These are phyloP conservation scores for Trypanosoma theileri DNA, from an alignment of 208 protist genomes.

Conservation along the genomic window DNA sequence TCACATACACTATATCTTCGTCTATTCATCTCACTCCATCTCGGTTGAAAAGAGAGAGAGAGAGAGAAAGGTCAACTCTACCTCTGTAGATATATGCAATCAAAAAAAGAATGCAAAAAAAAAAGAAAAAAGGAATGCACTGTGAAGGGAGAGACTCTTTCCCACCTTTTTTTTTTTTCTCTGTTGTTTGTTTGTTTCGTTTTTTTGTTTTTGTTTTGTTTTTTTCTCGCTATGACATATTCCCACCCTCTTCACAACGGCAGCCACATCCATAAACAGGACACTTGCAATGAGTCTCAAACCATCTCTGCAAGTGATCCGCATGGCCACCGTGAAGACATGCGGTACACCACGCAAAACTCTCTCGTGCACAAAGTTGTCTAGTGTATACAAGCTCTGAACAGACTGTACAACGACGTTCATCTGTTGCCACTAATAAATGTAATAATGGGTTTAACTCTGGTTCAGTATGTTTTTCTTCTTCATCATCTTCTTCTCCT, in stretches of 20 bases:
- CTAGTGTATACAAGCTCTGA: slow-evolving; percentile 22
- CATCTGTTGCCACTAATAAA: background rate
- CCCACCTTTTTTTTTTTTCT: slow-evolving; percentile 6
- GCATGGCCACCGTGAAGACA: slow-evolving; percentile 86
- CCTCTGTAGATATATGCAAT: background rate
- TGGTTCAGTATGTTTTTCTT: no score
- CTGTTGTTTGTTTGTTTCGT: no score
- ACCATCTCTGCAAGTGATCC: slow-evolving; percentile 80
- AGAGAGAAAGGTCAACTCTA: background rate
- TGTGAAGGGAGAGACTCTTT: no score
- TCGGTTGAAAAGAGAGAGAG: background rate
- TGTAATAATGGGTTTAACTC: background rate
- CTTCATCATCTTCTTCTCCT: no score
- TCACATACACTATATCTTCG: background rate
- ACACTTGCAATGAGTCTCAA: slow-evolving; percentile 66
- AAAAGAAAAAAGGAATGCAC: background rate
- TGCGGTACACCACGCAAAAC: slow-evolving; percentile 74
- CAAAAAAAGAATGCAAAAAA: background rate
- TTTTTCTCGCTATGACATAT: background rate
- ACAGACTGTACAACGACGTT: slow-evolving; percentile 59
- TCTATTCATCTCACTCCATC: background rate
- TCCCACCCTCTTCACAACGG: slow-evolving; percentile 61
- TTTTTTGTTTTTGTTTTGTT: slow-evolving; percentile 3
- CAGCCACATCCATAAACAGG: slow-evolving; percentile 73
- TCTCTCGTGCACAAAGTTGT: slow-evolving; percentile 16